These are phyloP conservation scores for Phytophthora multivora DNA, from an alignment of 352 stramenopile genomes.

Conservation along the genomic window DNA sequence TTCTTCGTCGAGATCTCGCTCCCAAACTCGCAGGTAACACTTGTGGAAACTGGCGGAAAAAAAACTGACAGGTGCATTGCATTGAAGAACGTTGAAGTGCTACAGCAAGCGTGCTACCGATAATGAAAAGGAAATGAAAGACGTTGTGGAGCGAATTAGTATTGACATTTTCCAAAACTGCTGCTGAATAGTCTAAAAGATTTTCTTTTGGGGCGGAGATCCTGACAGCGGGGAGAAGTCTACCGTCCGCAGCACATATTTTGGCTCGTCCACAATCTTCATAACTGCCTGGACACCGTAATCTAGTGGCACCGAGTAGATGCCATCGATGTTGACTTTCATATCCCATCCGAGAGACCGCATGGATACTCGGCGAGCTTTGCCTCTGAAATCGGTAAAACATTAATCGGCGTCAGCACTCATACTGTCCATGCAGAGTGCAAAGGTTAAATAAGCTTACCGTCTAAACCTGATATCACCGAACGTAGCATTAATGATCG, in stretches of 20 bases:
- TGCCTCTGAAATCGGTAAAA: slow-evolving; percentile 52
- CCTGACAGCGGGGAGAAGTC: slow-evolving; percentile 57
- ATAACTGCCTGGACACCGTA: slow-evolving; percentile 91
- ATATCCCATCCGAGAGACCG: slow-evolving; percentile 90
- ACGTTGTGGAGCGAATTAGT: slow-evolving; percentile 10
- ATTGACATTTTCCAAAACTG: slow-evolving; percentile 39
- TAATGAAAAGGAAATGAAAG: background rate
- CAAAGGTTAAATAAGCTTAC: slow-evolving; percentile 31
- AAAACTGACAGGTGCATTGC: no score
- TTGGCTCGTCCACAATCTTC: slow-evolving; percentile 88
- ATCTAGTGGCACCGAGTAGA: slow-evolving; percentile 88
- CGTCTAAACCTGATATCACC: slow-evolving; percentile 88
- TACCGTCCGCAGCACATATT: slow-evolving; percentile 86
- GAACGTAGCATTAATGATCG: slow-evolving; percentile 91
- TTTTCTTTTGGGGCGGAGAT: slow-evolving; percentile 33
- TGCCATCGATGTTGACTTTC: slow-evolving; percentile 88
- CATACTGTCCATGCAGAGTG: background rate
- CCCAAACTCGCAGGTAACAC: slow-evolving; percentile 24
- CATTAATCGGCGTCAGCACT: slow-evolving; percentile 2
- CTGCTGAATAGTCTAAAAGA: slow-evolving; percentile 34
- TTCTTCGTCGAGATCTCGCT: slow-evolving; percentile 40
- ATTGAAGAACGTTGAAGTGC: no score
- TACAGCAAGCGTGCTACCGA: background rate
- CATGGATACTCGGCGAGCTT: slow-evolving; percentile 86
- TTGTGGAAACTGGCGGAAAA: no score